Evolutionary conservation across 1,139 yeast species (phyloP), one percentile per base, ranked within the genome.

Genomic region (Scheffersomyces insectosa): DNA sequence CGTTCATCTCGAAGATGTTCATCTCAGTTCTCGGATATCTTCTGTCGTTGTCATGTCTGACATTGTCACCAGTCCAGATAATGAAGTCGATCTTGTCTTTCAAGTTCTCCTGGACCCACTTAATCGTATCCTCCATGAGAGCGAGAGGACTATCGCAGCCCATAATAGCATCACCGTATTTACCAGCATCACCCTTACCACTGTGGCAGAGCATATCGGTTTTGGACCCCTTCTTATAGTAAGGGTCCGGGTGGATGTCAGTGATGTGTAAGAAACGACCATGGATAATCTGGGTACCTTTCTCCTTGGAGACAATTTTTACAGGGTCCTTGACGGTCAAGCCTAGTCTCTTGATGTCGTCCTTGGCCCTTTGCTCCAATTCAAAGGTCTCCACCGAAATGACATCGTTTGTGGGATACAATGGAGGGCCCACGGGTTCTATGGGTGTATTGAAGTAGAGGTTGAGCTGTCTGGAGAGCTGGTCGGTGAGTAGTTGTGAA

Each of bases 51-150:
- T 88, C 96, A 60, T 88, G 96, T 43, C 96, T 75, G 36, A 87
- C 81, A 55, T 88, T 88, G 64, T 88, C 96, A 29, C 96, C 96
- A 0, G 96, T 88, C 96, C 96, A 88, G 13, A 88, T 77, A 28
- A 88, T 83, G 60, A 88, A 88, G 62, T 88, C 96, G 39, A 88
- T 82, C 50, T 87, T 82, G 58, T 86, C 95, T 47, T 75, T 78
- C 43, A 87, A 61, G 51, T 87, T 82, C 7, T 72, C 69, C 27
- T 70, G 63, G 2, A 88, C 68, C 95, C 95, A 88, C 36, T 72
- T 60, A 43, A 88, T 67, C 0, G 96, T 88, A 11, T 73, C 75
- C 16, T 82, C 68, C 65, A 85, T 80, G 39, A 88, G 65, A 0
- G 66, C 62, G 58, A 80, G 62, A 2, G 96, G 90, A 1, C 89